Evolutionary conservation across 768 basidiomycete species (phyloP), one percentile per base, ranked within the genome.

Genomic region (Lepiota venenata): DNA sequence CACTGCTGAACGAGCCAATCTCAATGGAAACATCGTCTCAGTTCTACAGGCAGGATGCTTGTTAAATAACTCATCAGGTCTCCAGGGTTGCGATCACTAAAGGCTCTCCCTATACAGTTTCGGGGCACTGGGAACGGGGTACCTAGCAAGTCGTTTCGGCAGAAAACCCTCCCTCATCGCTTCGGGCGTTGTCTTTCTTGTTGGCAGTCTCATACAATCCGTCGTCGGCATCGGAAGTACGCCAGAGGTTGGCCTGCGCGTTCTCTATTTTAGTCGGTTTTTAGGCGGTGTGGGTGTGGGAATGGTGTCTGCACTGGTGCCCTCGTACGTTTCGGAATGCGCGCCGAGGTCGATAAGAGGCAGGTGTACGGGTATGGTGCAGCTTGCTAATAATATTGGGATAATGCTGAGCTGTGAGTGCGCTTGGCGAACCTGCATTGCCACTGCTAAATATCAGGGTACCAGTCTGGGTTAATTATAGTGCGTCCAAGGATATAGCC

Each of bases 281-380:
- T 52, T 87, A 0, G 75, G 79, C 5, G 85, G 87, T 16, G 69
- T 85, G 47, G 84, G 85, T 6, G 74, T 85, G 25, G 82, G 83
- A 12, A 76, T 79, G 72, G 71, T 76, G 6, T 73, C 75, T 1
- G 76, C 78, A 3, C 63, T 81, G 1, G 73, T 78, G 4, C 79
- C 80, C 11, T 69, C 77, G 0, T 82, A 81, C 44, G 70, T 80
- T 9, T 79, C 78, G 1, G 81, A 82, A 61, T 79, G 72, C 45
- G 71, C 73, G 2, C 79, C 79, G 2, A 72, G 65, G 49, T 61
- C 65, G 12, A 78, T 82, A 41, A 71, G 80, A 35, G 80, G 80
- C 2, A 70, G 79, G 6, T 78, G 78, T 50, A 79, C 80, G 3
- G 76, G 77, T 4, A 61, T 74, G 44, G 66, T 78, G 27, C 77